Evolutionary conservation across 208 protist species (phyloP), one percentile per base, ranked within the genome.

Genomic region (Leishmania turanica): DNA sequence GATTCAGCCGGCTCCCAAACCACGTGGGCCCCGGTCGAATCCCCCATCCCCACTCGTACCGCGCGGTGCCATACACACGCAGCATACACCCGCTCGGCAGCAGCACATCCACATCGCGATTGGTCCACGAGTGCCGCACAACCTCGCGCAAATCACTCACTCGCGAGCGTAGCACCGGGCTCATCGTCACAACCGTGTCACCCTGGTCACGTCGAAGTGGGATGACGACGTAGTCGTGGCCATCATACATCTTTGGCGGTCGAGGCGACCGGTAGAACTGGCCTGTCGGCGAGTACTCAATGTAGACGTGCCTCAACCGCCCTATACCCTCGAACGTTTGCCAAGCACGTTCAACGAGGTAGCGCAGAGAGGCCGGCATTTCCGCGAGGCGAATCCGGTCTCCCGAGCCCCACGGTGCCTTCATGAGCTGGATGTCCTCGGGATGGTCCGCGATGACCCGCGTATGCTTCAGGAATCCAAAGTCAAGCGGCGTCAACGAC

Each of bases 151-250:
- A 42, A 49, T 84, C 78, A 13, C 92, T 82, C 21, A 90, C 74
- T 19, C 85, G 87, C 3, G 93, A 96, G 21, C 95, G 93, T 69
- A 96, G 77, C 3, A 91, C 78, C 3, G 95, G 95, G 15, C 88
- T 88, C 79, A 96, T 91, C 72, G 95, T 96, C 19, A 96, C 75
- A 7, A 97, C 93, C 5, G 87, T 93, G 54, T 86, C 80, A 24
- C 65, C 45, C 17, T 82, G 42, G 79, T 96, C 93, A 17, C 92
- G 83, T 15, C 91, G 84, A 47, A 97, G 83, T 3, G 95, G 95
- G 79, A 97, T 90, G 56, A 97, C 66, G n/a, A 97, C 93, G 78
- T 96, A 96, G 83, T 97, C 95, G 79, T 96, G 95, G 9, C 95
- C 95, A 80, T 97, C 95, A 80, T 92, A 97, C 27, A 62, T 68